A percentile compares a stretch with the other conserved stretches of the same genome.
Conservation (phyloP, 2,329 filamentous ascomycete species). For the Aspergillus sp. region DNA sequence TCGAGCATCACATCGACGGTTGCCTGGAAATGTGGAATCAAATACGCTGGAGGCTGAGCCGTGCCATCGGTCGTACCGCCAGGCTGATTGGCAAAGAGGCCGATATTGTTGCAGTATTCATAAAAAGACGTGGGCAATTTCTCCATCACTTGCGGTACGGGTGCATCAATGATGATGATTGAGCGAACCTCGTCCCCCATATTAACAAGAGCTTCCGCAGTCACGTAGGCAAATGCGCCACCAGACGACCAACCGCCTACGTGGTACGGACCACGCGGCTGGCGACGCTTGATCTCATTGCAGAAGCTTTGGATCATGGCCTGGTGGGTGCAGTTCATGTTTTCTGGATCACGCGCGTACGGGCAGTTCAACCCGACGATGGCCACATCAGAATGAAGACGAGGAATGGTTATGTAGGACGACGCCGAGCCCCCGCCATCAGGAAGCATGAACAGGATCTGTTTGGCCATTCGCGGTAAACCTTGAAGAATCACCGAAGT, state of each 20-base stretch:
- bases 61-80: neutral
- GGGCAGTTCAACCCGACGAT: constrained; percentile 4
- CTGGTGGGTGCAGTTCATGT: neutral
- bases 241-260: constrained; percentile 69
- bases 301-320: constrained; percentile 23
- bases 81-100: neutral
- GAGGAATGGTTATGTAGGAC: neutral
- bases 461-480: neutral
- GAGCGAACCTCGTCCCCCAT: constrained; percentile 53
- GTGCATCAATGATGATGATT: constrained; percentile 64
- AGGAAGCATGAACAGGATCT: constrained; percentile 4
- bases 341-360: neutral
- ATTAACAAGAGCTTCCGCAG: constrained; percentile 56
- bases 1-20: constrained; percentile 6
- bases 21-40: constrained; percentile 4
- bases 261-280: constrained; percentile 53
- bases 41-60: neutral
- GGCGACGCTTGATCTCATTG: constrained; percentile 35
- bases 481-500: constrained; percentile 3
- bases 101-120: constrained; percentile 1
- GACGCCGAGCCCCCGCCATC: constrained; percentile 1
- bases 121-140: neutral
- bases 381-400: neutral
- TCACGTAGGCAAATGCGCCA: constrained; percentile 65
- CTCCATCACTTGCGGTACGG: constrained; percentile 48